Conservation (phyloP, 2,329 filamentous ascomycete genomes). For the Clonostachys chloroleuca region DNA sequence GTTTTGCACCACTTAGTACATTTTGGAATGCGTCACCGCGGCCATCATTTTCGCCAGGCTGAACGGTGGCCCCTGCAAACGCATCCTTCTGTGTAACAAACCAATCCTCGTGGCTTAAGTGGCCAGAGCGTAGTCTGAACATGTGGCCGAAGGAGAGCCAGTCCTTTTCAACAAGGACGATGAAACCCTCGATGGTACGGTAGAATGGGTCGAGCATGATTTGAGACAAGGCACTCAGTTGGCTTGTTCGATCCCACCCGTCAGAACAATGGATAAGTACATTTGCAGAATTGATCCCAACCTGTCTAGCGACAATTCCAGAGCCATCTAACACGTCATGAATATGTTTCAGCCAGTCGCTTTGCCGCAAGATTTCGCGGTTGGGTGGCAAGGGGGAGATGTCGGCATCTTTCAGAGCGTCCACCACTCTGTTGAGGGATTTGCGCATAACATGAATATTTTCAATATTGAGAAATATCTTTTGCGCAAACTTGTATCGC, state of each 20-base stretch:
- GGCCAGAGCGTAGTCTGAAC: constrained; percentile 89
- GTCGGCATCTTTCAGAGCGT: constrained; percentile 89
- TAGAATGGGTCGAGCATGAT: constrained; percentile 95
- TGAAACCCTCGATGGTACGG: constrained; percentile 89
- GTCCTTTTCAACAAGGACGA: constrained; percentile 92
- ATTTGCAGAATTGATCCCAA: constrained; percentile 90
- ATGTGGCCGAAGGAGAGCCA: constrained; percentile 98
- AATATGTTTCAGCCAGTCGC: constrained; percentile 90
- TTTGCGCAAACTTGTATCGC: constrained; percentile 87
- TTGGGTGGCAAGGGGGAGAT: constrained; percentile 79
- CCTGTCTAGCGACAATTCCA: constrained; percentile 76
- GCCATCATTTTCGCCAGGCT: constrained; percentile 57
- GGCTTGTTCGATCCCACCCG: constrained; percentile 96
- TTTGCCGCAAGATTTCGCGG: constrained; percentile 74
- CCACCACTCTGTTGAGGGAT: constrained; percentile 82
- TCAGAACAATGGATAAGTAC: constrained; percentile 97
- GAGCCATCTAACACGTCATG: constrained; percentile 79
- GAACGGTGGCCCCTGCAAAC: constrained; percentile 59
- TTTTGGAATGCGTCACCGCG: constrained; percentile 77
- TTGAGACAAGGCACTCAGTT: constrained; percentile 87
- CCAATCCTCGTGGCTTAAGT: constrained; percentile 88
- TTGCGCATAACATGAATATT: constrained; percentile 98
- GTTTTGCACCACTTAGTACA: constrained; percentile 80
- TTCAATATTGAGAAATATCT: constrained; percentile 91
- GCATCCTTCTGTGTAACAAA: constrained; percentile 82